Evolutionary conservation across 2,329 filamentous ascomycete genomes (phyloP), one percentile per base, ranked within the genome.

Genomic region (Fusarium penzigii): DNA sequence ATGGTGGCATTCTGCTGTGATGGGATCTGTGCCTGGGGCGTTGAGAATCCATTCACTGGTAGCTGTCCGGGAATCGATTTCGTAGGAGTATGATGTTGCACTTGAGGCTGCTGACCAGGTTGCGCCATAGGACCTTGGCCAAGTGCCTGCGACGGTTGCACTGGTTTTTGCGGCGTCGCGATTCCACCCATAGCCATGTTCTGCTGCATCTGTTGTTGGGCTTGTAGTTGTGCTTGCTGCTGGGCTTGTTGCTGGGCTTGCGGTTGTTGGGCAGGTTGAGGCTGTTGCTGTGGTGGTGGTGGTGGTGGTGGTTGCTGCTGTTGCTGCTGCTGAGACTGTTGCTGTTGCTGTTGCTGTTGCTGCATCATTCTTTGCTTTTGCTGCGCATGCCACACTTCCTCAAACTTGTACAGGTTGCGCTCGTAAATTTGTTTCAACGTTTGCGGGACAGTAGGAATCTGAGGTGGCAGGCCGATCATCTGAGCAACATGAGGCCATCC

Each of bases 401-500:
- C 92, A 58, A 96, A 97, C 32, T 86, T 82, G 25, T 82, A 74
- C 6, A 97, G 74, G 59, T 92, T 92, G 36, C 83, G 80, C 63
- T 92, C 87, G 70, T 94, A 96, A 7, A 90, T 80, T 29, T 81
- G 78, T 62, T 86, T 84, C 61, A 97, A 70, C 60, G 94, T 86
- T 52, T 83, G 80, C 2, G 84, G 79, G 0, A 89, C 90, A 10
- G 78, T 81, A 1, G 86, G 87, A 49, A 83, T 74, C 57, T 90
- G 87, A 47, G 80, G 78, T 0, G 81, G 81, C 44, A 90, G 83
- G 5, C 82, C 80, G 44, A 92, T 69, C 29, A 80, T 75, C 51
- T 84, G 82, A 1, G 90, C 86, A 49, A 97, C 78, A 45, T 85
- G 81, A 2, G 79, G 77, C 94, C 94, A 97, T 51, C 80, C 78